These are phyloP conservation scores for Cryptococcus sp. DNA, from an alignment of 1,284 basidiomycete genomes.

Conservation along the genomic window DNA sequence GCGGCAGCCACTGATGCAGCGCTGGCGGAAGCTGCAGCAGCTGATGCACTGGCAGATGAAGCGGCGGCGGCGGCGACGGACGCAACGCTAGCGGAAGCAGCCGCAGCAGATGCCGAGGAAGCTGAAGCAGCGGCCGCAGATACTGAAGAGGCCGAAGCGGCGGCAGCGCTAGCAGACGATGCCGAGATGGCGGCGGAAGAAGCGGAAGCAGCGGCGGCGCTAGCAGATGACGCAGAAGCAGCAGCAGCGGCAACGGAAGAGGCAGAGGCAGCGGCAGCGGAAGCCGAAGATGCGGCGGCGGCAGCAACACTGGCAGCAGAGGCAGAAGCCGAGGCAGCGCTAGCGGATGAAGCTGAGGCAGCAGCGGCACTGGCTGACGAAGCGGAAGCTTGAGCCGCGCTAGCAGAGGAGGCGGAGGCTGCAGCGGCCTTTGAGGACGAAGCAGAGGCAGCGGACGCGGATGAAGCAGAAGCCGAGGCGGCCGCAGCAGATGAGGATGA, in stretches of 20 bases:
- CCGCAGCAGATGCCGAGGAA: constrained; percentile 2
- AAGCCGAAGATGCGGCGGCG: neutral
- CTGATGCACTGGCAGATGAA: neutral
- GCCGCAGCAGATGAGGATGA: neutral
- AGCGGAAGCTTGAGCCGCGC: neutral
- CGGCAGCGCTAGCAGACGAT: neutral
- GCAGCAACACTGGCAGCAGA: neutral
- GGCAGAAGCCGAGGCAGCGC: neutral
- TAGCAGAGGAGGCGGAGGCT: neutral
- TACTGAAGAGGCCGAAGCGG: neutral
- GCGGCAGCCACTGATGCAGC: neutral
- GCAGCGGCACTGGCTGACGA: neutral
- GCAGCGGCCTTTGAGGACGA: neutral
- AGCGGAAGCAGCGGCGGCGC: neutral
- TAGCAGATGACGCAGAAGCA: neutral
- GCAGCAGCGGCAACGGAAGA: neutral
- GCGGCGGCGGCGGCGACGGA: neutral
- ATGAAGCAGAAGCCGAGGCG: neutral
- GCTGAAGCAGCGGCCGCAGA: neutral
- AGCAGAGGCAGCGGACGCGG: neutral
- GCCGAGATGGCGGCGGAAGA: neutral
- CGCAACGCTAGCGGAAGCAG: neutral
- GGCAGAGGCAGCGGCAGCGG: neutral
- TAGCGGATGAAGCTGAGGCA: neutral
- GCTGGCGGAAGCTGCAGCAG: neutral